Percentiles rank a stretch among this genome's conserved stretches.
phyloP scores from a whole-genome alignment of 2,329 filamentous ascomycete genomes.

The Verticillium zaregamsianum region DNA sequence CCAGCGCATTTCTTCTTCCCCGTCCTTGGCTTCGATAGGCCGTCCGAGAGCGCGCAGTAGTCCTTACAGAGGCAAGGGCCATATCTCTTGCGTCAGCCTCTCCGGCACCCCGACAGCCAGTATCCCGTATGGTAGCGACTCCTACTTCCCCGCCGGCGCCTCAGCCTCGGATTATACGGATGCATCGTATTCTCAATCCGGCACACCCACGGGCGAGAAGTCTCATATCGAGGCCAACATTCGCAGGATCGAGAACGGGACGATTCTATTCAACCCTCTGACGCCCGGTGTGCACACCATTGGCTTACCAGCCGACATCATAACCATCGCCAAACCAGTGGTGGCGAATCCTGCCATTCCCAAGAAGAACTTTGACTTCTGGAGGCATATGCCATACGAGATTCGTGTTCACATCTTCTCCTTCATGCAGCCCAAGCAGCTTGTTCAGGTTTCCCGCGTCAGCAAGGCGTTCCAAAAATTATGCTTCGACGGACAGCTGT shows the following conservation, averaged over 20 bases:
- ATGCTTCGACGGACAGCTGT: slow-evolving; percentile 94
- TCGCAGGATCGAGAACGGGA: slow-evolving; percentile 51
- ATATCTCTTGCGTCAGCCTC: slow-evolving; percentile 52
- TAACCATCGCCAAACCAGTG: slow-evolving; percentile 5
- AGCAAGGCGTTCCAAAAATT: slow-evolving; percentile 74
- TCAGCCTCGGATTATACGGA: slow-evolving; percentile 23
- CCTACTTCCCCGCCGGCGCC: slow-evolving; percentile 17
- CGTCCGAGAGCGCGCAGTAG: slow-evolving; percentile 65
- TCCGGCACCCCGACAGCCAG: slow-evolving; percentile 29
- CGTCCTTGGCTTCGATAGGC: slow-evolving; percentile 61
- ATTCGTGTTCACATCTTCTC: slow-evolving; percentile 73
- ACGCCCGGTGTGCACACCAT: slow-evolving; percentile 38
- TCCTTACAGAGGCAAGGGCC: slow-evolving; percentile 55
- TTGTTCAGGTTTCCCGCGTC: slow-evolving; percentile 73
- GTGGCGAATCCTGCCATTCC: slow-evolving; percentile 11
- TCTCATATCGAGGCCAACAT: slow-evolving; percentile 45
- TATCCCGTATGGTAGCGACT: slow-evolving; percentile 23
- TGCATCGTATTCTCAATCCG: slow-evolving; percentile 32
- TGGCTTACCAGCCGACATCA: slow-evolving; percentile 59
- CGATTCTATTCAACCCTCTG: slow-evolving; percentile 24
- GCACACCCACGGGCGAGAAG: slow-evolving; percentile 34
- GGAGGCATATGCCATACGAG: slow-evolving; percentile 78
- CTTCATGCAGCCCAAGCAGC: slow-evolving; percentile 73
- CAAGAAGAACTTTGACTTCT: slow-evolving; percentile 55
- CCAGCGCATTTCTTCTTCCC: slow-evolving; percentile 77